Conservation (phyloP, 75 land plant species). For the Chamaecyparis obtusa region DNA sequence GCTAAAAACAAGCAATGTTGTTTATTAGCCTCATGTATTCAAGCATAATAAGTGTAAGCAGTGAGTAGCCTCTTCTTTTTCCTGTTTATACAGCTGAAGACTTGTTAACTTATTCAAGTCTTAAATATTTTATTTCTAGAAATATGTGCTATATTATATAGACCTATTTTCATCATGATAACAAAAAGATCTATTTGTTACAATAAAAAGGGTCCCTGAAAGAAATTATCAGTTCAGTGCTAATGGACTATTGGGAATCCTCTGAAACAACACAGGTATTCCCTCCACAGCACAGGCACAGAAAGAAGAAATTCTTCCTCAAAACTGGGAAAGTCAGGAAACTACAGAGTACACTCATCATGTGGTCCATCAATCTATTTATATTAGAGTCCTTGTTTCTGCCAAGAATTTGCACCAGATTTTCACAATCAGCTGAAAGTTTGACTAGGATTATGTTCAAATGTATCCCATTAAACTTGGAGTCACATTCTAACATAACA, state of each 20-base stretch:
- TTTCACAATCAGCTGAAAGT: no score
- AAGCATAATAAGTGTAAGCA: background rate
- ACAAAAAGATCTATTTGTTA: background rate
- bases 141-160: background rate
- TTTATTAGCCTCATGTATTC: background rate
- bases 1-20: background rate
- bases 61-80: background rate
- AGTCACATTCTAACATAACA: no score
- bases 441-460: no score
- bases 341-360: background rate
- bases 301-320: background rate
- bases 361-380: background rate
- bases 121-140: no score
- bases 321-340: background rate
- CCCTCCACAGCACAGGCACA: background rate
- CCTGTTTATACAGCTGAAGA: background rate
- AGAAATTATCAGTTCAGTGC: background rate
- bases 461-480: no score
- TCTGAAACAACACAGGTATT: background rate
- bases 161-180: background rate
- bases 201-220: background rate
- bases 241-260: background rate
- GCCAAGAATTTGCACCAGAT: no score
- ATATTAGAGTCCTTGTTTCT: no score
- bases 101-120: background rate